Conservation (phyloP, 495 filamentous ascomycete genomes). For the Apiosordaria backusii region DNA sequence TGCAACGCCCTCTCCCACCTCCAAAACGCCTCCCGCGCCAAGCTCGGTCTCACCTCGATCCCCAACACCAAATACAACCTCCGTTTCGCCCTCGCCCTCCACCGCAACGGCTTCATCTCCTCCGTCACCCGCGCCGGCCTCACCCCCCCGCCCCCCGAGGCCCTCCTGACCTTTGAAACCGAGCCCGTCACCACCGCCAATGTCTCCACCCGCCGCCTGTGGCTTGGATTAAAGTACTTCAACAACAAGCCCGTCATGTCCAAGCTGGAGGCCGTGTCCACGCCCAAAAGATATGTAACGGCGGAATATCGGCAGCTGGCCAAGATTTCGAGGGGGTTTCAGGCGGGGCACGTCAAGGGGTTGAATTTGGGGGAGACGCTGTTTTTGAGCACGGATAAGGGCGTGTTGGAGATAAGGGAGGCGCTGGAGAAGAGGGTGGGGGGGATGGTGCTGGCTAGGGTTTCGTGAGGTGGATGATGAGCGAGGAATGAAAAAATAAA, state of each 20-base stretch:
- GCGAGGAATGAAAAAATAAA: conserved; percentile 14
- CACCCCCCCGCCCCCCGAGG: conserved; percentile 56
- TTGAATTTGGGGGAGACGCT: conserved; percentile 80
- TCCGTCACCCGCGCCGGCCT: conserved; percentile 76
- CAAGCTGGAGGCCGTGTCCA: conserved; percentile 65
- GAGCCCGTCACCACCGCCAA: conserved; percentile 74
- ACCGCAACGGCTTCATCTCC: conserved; percentile 76
- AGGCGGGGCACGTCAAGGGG: conserved; percentile 62
- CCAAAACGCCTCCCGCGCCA: conserved; percentile 85
- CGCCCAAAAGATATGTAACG: conserved; percentile 69
- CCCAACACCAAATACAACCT: conserved; percentile 80
- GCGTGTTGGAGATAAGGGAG: conserved; percentile 82
- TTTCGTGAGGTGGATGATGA: conserved; percentile 39
- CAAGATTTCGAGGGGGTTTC: conserved; percentile 61
- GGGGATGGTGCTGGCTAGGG: conserved; percentile 77
- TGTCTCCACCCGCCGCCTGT: conserved; percentile 71
- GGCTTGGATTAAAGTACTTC: conserved; percentile 94
- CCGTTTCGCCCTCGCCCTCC: conserved; percentile 68
- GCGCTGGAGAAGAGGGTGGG: conserved; percentile 81
- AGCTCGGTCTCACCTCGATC: conserved; percentile 82
- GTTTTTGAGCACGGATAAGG: conserved; percentile 73
- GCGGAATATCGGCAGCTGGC: conserved; percentile 59
- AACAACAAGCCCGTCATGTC: conserved; percentile 79
- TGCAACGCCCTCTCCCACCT: conserved; percentile 84
- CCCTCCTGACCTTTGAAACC: conserved; percentile 47